A percentile compares a stretch with the other conserved stretches of the same genome.
Conservation (phyloP, 2,329 filamentous ascomycete genomes). For the Hypoxylon sp. region DNA sequence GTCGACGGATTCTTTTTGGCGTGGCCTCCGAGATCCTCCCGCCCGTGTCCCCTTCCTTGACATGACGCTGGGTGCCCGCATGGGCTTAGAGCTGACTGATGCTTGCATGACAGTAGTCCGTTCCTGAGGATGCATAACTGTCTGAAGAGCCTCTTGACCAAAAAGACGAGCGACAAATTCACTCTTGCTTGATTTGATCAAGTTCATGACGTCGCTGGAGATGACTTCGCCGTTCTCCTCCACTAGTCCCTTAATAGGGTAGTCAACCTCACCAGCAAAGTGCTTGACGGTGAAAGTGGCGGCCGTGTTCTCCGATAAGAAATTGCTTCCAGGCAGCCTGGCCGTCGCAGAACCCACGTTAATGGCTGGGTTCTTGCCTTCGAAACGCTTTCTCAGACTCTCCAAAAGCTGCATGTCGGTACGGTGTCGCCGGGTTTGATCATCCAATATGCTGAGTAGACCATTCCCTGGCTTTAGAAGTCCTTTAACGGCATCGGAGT, state of each 20-base stretch:
- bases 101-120: conserved; percentile 93
- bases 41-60: conserved; percentile 75
- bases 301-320: conserved; percentile 83
- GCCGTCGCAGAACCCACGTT: conserved; percentile 81
- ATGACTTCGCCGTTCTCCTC: conserved; percentile 98
- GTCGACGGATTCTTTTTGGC: conserved; percentile 61
- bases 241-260: conserved; percentile 86
- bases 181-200: conserved; percentile 89
- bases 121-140: conserved; percentile 93
- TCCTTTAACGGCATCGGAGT: conserved; percentile 92
- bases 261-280: conserved; percentile 97
- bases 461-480: conserved; percentile 94
- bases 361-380: conserved; percentile 94
- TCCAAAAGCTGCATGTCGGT: conserved; percentile 93
- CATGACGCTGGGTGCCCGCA: conserved; percentile 93
- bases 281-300: conserved; percentile 92
- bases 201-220: conserved; percentile 93
- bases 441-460: conserved; percentile 92
- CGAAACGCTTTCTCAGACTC: conserved; percentile 91
- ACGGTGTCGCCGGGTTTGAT: conserved; percentile 91
- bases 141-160: conserved; percentile 94
- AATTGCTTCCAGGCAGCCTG: conserved; percentile 88
- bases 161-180: conserved; percentile 92
- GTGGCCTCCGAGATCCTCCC: conserved; percentile 56
- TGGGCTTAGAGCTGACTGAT: conserved; percentile 94